Evolutionary conservation across 1,139 yeast species (phyloP).

Genomic region (Magnusiomyces magnusii): DNA sequence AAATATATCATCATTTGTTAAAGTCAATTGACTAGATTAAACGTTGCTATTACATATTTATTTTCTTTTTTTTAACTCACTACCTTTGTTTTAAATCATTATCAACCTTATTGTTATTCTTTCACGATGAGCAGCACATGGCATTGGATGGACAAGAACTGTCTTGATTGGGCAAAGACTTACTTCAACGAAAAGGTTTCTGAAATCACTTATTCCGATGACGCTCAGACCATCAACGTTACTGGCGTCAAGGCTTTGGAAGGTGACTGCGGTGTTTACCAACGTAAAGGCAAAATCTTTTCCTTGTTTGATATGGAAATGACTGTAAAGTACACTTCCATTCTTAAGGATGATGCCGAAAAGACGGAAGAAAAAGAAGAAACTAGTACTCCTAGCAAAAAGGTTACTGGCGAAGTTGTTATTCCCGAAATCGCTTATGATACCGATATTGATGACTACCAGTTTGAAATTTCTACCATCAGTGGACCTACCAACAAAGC

Average conservation of each 20-base stretch:
- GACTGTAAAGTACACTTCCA: constrained; percentile 53
- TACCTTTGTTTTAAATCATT: neutral
- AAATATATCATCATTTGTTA: too few relatives aligned
- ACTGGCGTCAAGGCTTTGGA: constrained; percentile 59
- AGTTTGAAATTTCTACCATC: constrained; percentile 58
- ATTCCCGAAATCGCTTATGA: constrained; percentile 97
- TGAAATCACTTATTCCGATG: constrained; percentile 43
- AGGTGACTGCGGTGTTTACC: constrained; percentile 96
- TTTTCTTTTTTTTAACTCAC: neutral
- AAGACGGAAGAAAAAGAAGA: constrained; percentile 29
- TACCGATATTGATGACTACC: constrained; percentile 75
- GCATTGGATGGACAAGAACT: constrained; percentile 99
- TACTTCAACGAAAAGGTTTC: constrained; percentile 59
- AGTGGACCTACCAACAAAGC: constrained; percentile 41
- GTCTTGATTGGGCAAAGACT: constrained; percentile 79
- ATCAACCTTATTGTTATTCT: too few relatives aligned
- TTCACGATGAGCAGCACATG: constrained; percentile 13
- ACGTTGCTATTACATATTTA: too few relatives aligned
- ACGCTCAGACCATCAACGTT: constrained; percentile 37
- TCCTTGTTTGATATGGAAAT: constrained; percentile 78
- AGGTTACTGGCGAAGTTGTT: constrained; percentile 56
- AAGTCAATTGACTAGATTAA: too few relatives aligned
- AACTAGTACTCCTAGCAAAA: constrained; percentile 19
- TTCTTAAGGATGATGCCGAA: constrained; percentile 19
- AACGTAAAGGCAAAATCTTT: constrained; percentile 93